A percentile compares a stretch with the other conserved stretches of the same genome.
These are phyloP conservation scores for Nidularia pulvinata DNA, from an alignment of 768 basidiomycete species.

Conservation along the genomic window DNA sequence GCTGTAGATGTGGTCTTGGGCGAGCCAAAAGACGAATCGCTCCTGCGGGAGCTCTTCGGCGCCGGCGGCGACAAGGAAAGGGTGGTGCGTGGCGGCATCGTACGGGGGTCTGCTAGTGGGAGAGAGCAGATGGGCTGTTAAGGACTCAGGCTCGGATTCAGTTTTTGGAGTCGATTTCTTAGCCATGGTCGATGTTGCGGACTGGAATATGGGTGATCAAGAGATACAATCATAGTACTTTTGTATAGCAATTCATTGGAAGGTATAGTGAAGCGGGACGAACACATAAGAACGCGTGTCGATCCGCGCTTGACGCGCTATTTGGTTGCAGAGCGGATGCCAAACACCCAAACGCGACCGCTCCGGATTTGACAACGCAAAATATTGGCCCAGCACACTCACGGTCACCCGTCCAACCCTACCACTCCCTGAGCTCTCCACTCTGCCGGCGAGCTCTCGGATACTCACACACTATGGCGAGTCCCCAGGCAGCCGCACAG, in stretches of 20 bases:
- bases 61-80: constrained; percentile 62
- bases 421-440: too few species aligned
- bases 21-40: constrained; percentile 61
- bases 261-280: too few species aligned
- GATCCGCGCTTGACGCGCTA: not conserved
- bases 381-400: too few species aligned
- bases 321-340: not conserved
- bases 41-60: constrained; percentile 42
- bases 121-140: constrained; percentile 34
- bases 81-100: constrained; percentile 46
- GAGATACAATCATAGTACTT: too few species aligned
- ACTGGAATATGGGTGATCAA: not conserved
- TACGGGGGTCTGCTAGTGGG: constrained; percentile 36
- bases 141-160: constrained; percentile 5
- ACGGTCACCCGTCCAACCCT: too few species aligned
- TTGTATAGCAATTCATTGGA: too few species aligned
- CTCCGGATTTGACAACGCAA: too few species aligned
- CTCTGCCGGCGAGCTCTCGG: too few species aligned
- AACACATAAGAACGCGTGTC: too few species aligned
- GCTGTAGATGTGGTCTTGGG: constrained; percentile 76
- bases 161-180: not conserved
- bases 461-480: too few species aligned
- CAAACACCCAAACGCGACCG: not conserved
- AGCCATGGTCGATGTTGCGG: not conserved
- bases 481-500: constrained; percentile 11